Conservation (phyloP, 805 yeast genomes). For the Tetrapisispora nanseiensis region DNA sequence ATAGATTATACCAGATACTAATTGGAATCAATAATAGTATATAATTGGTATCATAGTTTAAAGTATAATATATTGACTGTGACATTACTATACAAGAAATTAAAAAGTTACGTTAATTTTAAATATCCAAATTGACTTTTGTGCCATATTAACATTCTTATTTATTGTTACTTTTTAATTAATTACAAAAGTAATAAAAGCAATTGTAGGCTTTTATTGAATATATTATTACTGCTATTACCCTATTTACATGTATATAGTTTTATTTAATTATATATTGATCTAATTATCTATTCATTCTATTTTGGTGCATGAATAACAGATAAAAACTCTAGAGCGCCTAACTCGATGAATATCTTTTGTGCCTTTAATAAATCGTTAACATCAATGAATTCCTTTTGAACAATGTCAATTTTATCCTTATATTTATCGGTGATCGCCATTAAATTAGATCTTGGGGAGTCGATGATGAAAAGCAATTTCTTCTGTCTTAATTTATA, state of each 20-base stretch:
- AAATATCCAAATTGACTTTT: too few relatives aligned
- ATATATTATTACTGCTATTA: background rate
- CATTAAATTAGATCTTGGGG: conserved; percentile 49
- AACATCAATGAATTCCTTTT: conserved; percentile 71
- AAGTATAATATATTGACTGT: too few relatives aligned
- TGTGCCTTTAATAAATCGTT: conserved; percentile 76
- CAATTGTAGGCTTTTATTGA: too few relatives aligned
- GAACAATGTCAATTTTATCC: conserved; percentile 50
- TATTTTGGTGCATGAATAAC: conserved; percentile 14
- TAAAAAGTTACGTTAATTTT: too few relatives aligned
- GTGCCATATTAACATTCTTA: too few relatives aligned
- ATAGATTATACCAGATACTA: too few relatives aligned
- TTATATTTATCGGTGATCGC: conserved; percentile 45
- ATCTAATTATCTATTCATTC: background rate
- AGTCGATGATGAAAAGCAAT: conserved; percentile 60
- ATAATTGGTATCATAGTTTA: too few relatives aligned
- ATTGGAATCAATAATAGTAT: too few relatives aligned
- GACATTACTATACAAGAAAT: too few relatives aligned
- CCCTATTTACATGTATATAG: background rate
- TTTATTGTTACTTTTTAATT: too few relatives aligned
- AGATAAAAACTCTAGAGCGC: conserved; percentile 57
- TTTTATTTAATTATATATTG: background rate
- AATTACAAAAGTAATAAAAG: background rate
- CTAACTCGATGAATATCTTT: conserved; percentile 60
- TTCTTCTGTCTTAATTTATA: conserved; percentile 40